Base-by-base conservation (phyloP, 179 eudicot species). In the Amaranthus tricolor region DNA sequence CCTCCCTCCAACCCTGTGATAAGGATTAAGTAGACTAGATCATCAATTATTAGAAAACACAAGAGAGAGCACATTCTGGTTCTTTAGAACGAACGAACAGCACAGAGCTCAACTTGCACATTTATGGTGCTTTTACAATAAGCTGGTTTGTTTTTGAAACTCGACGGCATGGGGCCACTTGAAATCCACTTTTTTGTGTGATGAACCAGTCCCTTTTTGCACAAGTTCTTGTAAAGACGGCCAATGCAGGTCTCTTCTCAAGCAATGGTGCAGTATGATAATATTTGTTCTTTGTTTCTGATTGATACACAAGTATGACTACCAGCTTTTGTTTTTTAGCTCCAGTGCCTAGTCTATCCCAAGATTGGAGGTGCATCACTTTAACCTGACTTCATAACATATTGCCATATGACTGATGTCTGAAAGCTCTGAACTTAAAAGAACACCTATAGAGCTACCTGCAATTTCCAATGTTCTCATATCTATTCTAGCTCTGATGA, bases 71-170 rank as follows among this genome's bases (percentile, higher is more conserved):
- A 69, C 6, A 31, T 48, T 11, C 64, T 20, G 19, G 73, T n/a
- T 21, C 62, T 76, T 31, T 48, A 31, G 51, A 60, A 60, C 19
- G 8, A 9, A 17, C 11, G 17, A 72, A 68, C 58, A 72, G 56
- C 50, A 61, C 19, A 60, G 55, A 72, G 24, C 57, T 21, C 20
- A 72, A 21, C 24, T 69, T 24, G 61, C 16, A 5, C 19, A 15
- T 24, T 14, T 47, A 52, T 8, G 17, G 20, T 49, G 3, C 40
- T 11, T 53, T 66, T 4, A 66, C 16, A 45, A 66, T 44, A 6
- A 14, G 10, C 51, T 64, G 17, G 15, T 40, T 12, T 64, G 19
- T 44, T 5, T 17, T 44, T 44, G 20, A 64, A 64, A 40, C 51
- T 64, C 48, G 48, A 66, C 21, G 48, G 54, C 12, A 48, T 45